phyloP scores from a whole-genome alignment of 768 basidiomycete genomes.

The Botryobasidium botryosum region DNA sequence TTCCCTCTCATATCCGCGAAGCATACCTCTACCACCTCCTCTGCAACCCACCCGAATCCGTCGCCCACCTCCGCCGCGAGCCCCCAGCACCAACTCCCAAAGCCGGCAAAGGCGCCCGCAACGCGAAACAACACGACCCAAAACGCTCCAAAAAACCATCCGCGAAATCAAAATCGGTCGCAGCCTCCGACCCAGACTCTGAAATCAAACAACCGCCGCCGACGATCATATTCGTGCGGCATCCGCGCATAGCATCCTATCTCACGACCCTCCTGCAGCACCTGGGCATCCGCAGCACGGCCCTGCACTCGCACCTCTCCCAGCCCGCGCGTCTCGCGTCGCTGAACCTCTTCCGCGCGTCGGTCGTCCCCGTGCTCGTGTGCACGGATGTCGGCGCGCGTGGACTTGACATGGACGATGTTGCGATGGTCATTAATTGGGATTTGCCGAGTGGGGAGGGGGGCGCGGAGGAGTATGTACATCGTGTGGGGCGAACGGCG shows the following conservation, averaged over 20 bases:
- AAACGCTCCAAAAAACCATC: slow-evolving; percentile 23
- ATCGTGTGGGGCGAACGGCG: slow-evolving; percentile 87
- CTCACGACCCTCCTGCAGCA: slow-evolving; percentile 63
- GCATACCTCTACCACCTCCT: slow-evolving; percentile 80
- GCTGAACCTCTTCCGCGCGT: slow-evolving; percentile 71
- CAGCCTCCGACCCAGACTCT: slow-evolving; percentile 33
- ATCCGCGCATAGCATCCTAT: slow-evolving; percentile 79
- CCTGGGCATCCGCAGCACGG: slow-evolving; percentile 65
- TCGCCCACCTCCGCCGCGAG: slow-evolving; percentile 44
- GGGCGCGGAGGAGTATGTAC: slow-evolving; percentile 77
- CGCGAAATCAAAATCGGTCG: slow-evolving; percentile 18
- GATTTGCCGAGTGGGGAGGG: slow-evolving; percentile 60
- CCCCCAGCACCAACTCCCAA: slow-evolving; percentile 34
- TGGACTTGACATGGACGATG: slow-evolving; percentile 91
- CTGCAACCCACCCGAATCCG: slow-evolving; percentile 72
- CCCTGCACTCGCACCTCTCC: slow-evolving; percentile 83
- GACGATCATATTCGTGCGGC: slow-evolving; percentile 85
- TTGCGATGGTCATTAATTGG: slow-evolving; percentile 95
- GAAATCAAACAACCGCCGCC: slow-evolving; percentile 53
- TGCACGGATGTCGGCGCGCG: slow-evolving; percentile 93
- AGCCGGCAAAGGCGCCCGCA: slow-evolving; percentile 8
- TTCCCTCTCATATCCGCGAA: slow-evolving; percentile 91
- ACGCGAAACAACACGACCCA: slow-evolving; percentile 1
- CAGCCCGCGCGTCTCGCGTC: slow-evolving; percentile 79
- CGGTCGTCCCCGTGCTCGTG: slow-evolving; percentile 76